Evolutionary conservation across 2,329 filamentous ascomycete genomes (phyloP).

Genomic region (Chrysoporthe deuterocubensis): DNA sequence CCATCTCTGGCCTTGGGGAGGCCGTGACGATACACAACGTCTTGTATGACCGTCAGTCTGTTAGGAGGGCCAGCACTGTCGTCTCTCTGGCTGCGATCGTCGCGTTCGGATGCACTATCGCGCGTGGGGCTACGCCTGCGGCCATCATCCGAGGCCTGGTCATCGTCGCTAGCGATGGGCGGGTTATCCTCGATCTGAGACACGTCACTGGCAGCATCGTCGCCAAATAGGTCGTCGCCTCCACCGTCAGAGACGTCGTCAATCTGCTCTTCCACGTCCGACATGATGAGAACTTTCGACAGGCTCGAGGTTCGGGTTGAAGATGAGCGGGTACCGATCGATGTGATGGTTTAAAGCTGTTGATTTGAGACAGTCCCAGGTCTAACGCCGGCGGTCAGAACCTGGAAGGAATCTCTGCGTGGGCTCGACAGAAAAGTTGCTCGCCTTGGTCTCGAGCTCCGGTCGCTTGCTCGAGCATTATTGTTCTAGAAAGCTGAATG

Average conservation of each 20-base stretch:
- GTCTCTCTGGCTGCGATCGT: constrained; percentile 43
- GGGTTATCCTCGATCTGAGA: constrained; percentile 40
- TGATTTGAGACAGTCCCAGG: not conserved
- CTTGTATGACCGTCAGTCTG: constrained; percentile 39
- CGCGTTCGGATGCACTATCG: constrained; percentile 17
- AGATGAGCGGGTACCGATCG: no score
- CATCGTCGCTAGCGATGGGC: constrained; percentile 56
- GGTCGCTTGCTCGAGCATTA: not conserved
- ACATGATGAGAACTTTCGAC: constrained; percentile 46
- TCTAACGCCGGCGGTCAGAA: not conserved
- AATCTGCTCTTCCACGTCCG: constrained; percentile 59
- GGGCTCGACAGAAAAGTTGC: not conserved
- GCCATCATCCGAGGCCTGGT: constrained; percentile 52
- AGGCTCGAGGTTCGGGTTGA: not conserved
- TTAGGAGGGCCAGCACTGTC: not conserved
- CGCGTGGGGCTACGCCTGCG: constrained; percentile 9
- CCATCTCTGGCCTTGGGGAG: constrained; percentile 73
- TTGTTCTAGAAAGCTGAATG: not conserved
- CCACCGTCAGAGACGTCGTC: constrained; percentile 54
- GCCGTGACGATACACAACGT: constrained; percentile 70
- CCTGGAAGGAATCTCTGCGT: not conserved
- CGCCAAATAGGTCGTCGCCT: constrained; percentile 66
- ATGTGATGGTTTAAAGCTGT: not conserved
- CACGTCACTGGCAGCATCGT: constrained; percentile 64
- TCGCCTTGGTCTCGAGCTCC: constrained; percentile 1